These are phyloP conservation scores for Colletotrichum sansevieriae DNA, from an alignment of 2,329 filamentous ascomycete genomes.

Conservation along the genomic window DNA sequence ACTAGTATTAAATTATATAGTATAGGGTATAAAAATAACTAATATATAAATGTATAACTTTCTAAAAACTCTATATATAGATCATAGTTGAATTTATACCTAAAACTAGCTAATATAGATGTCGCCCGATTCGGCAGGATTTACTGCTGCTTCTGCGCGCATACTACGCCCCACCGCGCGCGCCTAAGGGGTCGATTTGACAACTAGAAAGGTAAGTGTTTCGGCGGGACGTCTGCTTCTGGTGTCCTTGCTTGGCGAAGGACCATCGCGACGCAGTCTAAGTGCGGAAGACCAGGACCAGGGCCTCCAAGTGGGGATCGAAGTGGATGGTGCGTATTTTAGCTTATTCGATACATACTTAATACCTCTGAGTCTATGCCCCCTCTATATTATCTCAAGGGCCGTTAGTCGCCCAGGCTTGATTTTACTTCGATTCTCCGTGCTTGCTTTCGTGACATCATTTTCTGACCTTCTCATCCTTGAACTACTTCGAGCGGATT, in stretches of 20 bases:
- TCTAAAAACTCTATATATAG: no score
- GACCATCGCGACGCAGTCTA: constrained; percentile 3
- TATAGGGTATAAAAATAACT: no score
- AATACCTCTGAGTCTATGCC: constrained; percentile 7
- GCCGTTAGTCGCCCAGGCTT: not conserved
- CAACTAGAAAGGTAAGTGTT: constrained; percentile 16
- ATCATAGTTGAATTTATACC: no score
- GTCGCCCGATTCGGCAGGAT: no score
- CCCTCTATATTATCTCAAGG: constrained; percentile 6
- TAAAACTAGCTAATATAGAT: no score
- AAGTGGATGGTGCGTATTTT: constrained; percentile 4
- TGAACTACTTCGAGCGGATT: not conserved
- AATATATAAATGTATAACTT: no score
- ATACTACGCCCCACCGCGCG: no score
- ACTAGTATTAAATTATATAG: no score
- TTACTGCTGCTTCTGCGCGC: no score
- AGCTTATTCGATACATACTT: constrained; percentile 28
- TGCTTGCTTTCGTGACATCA: constrained; percentile 8
- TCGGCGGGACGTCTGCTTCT: constrained; percentile 21
- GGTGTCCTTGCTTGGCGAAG: not conserved
- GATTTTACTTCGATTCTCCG: not conserved
- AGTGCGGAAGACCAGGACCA: constrained; percentile 6
- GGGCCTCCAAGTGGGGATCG: constrained; percentile 24
- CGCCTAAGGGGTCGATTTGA: no score
- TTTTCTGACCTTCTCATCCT: not conserved